A percentile compares a stretch with the other conserved stretches of the same genome.
Evolutionary conservation across 2,329 filamentous ascomycete species (phyloP).

Genomic region (Daldinia eschscholtzii): DNA sequence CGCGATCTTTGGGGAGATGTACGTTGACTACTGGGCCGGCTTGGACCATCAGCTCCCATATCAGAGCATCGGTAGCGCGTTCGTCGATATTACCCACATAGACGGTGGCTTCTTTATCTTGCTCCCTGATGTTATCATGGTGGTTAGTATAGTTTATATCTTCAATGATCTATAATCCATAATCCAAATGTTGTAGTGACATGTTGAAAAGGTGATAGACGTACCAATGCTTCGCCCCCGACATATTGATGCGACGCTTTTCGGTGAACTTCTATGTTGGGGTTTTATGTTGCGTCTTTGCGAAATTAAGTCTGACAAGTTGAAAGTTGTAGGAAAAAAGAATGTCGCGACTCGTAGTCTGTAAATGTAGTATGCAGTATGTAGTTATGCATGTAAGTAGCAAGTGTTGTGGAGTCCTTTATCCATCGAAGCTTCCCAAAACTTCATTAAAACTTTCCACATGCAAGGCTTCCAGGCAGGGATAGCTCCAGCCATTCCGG

Average conservation of each 20-base stretch:
- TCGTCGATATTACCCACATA: constrained; percentile 99
- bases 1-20: constrained; percentile 96
- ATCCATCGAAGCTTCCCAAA: constrained; percentile 27
- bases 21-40: constrained; percentile 98
- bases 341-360: constrained; percentile 2
- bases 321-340: background rate
- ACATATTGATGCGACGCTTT: constrained; percentile 54
- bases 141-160: constrained; percentile 42
- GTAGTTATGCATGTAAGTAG: constrained; percentile 1
- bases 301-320: background rate
- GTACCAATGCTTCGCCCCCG: constrained; percentile 57
- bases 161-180: background rate
- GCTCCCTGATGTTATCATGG: constrained; percentile 73
- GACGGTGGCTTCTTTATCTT: constrained; percentile 97
- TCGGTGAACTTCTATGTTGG: background rate
- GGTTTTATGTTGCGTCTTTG: background rate
- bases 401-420: constrained; percentile 20
- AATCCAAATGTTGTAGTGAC: background rate
- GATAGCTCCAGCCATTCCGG: constrained; percentile 10
- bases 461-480: background rate
- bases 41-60: constrained; percentile 99
- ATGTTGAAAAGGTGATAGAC: constrained; percentile 12
- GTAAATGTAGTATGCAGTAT: background rate
- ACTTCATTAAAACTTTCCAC: constrained; percentile 12
- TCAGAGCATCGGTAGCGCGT: constrained; percentile 87